Evolutionary conservation across 1,139 yeast genomes (phyloP).

Genomic region (Lodderomyces jiufengensis): DNA sequence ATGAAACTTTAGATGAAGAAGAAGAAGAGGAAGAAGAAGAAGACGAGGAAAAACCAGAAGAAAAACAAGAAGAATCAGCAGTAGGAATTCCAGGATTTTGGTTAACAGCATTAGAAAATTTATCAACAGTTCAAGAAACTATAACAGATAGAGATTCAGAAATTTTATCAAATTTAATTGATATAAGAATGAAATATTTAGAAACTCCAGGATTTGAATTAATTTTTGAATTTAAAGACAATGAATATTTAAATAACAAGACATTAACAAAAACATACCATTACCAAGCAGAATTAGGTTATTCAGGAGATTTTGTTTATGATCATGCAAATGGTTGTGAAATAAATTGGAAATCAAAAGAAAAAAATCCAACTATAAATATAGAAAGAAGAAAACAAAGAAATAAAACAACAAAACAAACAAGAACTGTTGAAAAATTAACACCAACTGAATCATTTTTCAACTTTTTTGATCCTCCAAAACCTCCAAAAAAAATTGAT

Average conservation of each 20-base stretch:
- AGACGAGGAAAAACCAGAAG: constrained; percentile 44
- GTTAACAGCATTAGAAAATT: constrained; percentile 91
- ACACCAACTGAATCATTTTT: constrained; percentile 93
- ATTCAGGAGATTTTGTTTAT: constrained; percentile 93
- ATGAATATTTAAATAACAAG: constrained; percentile 74
- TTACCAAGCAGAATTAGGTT: constrained; percentile 92
- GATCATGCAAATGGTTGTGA: constrained; percentile 94
- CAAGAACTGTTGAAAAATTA: constrained; percentile 91
- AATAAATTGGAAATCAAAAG: constrained; percentile 81
- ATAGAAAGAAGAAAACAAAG: constrained; percentile 97
- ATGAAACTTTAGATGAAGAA: constrained; percentile 48
- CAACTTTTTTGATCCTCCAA: constrained; percentile 93
- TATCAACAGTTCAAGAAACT: constrained; percentile 76
- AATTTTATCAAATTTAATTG: constrained; percentile 64
- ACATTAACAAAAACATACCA: constrained; percentile 79
- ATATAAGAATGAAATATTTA: constrained; percentile 78
- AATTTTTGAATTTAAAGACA: constrained; percentile 74
- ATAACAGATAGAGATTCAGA: constrained; percentile 90
- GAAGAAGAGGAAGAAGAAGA: constrained; percentile 30
- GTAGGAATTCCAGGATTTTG: constrained; percentile 95
- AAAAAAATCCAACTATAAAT: constrained; percentile 75
- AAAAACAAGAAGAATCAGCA: constrained; percentile 39
- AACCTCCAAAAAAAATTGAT: constrained; percentile 57
- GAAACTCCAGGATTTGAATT: constrained; percentile 88
- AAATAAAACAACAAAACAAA: constrained; percentile 95